Evolutionary conservation across 2,329 filamentous ascomycete genomes (phyloP).

Genomic region (Blastomyces emzantsi): DNA sequence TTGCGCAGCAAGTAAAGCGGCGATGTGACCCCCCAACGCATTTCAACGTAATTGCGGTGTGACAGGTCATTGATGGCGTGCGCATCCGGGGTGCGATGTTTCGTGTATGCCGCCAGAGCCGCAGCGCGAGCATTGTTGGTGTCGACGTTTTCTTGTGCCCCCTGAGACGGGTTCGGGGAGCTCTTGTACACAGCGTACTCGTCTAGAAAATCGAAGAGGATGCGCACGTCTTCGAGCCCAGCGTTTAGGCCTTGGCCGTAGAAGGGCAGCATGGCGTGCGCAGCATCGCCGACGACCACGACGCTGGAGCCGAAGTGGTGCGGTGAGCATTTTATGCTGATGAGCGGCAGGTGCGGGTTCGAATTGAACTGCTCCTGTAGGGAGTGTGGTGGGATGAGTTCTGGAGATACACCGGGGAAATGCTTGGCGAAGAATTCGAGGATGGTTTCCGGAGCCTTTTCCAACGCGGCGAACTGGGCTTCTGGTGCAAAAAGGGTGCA

Average conservation of each 20-base stretch:
- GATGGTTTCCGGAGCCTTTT: constrained; percentile 52
- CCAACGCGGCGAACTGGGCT: constrained; percentile 57
- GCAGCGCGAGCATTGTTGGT: constrained; percentile 28
- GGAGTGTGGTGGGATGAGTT: constrained; percentile 50
- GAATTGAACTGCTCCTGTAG: constrained; percentile 64
- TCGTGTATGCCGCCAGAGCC: constrained; percentile 65
- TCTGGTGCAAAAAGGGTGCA: constrained; percentile 86
- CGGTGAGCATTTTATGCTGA: constrained; percentile 85
- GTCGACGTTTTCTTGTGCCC: constrained; percentile 32
- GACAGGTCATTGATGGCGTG: constrained; percentile 90
- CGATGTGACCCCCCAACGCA: constrained; percentile 76
- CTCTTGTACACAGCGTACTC: constrained; percentile 44
- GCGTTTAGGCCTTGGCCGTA: constrained; percentile 98
- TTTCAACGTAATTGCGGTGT: constrained; percentile 84
- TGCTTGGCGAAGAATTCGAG: constrained; percentile 78
- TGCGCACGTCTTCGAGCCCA: constrained; percentile 84
- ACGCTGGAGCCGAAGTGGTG: constrained; percentile 70
- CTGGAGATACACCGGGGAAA: constrained; percentile 72
- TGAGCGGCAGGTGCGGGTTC: constrained; percentile 86
- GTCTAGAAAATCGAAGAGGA: constrained; percentile 77
- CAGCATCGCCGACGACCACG: constrained; percentile 85
- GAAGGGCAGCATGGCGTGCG: constrained; percentile 97
- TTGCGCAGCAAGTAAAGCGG: constrained; percentile 73
- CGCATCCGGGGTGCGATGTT: constrained; percentile 64
- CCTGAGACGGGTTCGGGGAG: constrained; percentile 34